These are phyloP conservation scores for Lipomyces chichibuensis DNA, from an alignment of 805 yeast species.

Conservation along the genomic window DNA sequence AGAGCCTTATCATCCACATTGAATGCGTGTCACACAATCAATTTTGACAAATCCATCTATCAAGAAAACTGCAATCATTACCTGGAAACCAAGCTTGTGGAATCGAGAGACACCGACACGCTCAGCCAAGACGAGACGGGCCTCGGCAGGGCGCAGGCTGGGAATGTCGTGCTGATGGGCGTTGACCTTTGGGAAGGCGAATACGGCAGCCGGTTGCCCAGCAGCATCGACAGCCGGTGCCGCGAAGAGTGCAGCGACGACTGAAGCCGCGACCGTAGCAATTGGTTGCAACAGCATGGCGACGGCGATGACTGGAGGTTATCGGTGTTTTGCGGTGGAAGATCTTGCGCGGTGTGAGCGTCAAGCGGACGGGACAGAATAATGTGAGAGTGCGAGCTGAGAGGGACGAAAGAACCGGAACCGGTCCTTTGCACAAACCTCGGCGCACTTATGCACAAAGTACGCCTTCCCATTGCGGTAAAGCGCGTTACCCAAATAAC, in stretches of 20 bases:
- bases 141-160: conserved; percentile 56
- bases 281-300: conserved; percentile 33
- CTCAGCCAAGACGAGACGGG: conserved; percentile 62
- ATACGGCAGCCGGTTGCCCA: conserved; percentile 35
- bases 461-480: background rate
- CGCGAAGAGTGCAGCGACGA: conserved; percentile 26
- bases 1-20: background rate
- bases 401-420: conserved; percentile 8
- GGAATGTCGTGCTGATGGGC: conserved; percentile 32
- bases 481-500: conserved; percentile 15
- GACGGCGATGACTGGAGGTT: conserved; percentile 1
- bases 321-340: background rate
- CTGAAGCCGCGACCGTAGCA: conserved; percentile 30
- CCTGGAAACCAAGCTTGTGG: conserved; percentile 37
- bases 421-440: background rate
- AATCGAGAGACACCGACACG: conserved; percentile 36
- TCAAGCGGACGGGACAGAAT: conserved; percentile 4
- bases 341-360: background rate
- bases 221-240: conserved; percentile 29
- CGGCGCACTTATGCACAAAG: conserved; percentile 10
- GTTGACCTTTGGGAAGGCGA: conserved; percentile 33
- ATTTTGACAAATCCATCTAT: background rate
- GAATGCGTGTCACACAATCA: background rate
- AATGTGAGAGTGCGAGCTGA: background rate
- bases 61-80: conserved; percentile 1